Conservation (phyloP, 768 basidiomycete genomes). For the Pleurotus cornucopiae region DNA sequence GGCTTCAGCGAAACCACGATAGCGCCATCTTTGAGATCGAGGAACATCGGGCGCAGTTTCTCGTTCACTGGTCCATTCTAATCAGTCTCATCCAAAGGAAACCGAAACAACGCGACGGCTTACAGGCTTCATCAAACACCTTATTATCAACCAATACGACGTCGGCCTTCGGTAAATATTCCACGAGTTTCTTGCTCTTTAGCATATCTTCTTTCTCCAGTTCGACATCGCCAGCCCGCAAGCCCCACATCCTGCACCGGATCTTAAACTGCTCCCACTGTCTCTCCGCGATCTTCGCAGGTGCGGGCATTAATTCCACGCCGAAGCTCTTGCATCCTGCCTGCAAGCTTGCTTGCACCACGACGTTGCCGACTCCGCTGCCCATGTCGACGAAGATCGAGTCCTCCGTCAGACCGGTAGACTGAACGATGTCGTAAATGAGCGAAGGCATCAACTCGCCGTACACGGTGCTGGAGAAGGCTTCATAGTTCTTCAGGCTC, state of each 20-base stretch:
- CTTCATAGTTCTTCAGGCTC: constrained; percentile 73
- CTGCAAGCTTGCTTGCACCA: constrained; percentile 77
- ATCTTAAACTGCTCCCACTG: constrained; percentile 73
- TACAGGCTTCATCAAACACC: constrained; percentile 70
- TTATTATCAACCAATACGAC: constrained; percentile 91
- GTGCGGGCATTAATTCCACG: constrained; percentile 71
- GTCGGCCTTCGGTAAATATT: constrained; percentile 76
- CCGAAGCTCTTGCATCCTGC: constrained; percentile 77
- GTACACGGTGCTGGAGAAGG: constrained; percentile 83
- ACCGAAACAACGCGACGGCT: constrained; percentile 25
- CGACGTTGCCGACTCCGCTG: constrained; percentile 82
- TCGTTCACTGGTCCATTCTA: constrained; percentile 65
- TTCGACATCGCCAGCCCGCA: constrained; percentile 70
- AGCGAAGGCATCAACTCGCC: constrained; percentile 86
- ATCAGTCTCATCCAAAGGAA: constrained; percentile 3
- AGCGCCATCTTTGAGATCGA: constrained; percentile 92
- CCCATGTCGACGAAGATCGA: constrained; percentile 83
- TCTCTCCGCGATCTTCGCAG: constrained; percentile 73
- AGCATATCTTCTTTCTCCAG: constrained; percentile 88
- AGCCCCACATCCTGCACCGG: constrained; percentile 90
- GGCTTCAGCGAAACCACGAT: constrained; percentile 86
- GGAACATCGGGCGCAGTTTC: constrained; percentile 79
- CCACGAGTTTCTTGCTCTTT: constrained; percentile 56
- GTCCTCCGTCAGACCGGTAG: constrained; percentile 50
- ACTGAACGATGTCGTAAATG: constrained; percentile 64